A percentile compares a stretch with the other conserved stretches of the same genome.
Evolutionary conservation across 179 eudicot genomes (phyloP).

Genomic region (Silene noctiflora): DNA sequence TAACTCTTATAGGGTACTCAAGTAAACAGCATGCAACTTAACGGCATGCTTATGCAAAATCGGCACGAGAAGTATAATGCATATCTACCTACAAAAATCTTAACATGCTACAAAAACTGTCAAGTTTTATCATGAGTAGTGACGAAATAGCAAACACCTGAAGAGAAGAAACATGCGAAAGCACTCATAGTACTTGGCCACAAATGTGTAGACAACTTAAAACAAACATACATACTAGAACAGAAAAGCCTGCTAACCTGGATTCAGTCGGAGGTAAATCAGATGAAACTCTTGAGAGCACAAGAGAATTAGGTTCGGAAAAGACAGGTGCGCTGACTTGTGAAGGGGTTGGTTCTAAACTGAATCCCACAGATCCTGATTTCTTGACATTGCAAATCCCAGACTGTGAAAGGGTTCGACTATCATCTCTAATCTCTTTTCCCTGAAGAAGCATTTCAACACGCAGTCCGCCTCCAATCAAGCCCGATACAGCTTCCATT

Average conservation of each 20-base stretch:
- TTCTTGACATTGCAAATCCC: conserved; percentile 65
- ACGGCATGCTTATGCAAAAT: no score
- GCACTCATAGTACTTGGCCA: no score
- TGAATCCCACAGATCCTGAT: conserved; percentile 65
- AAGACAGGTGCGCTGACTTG: conserved; percentile 30
- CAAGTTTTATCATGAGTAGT: no score
- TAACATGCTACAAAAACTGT: no score
- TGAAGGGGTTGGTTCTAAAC: conserved; percentile 61
- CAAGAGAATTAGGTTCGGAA: conserved; percentile 36
- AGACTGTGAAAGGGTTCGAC: conserved; percentile 63
- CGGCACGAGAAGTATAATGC: no score
- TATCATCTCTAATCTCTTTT: conserved; percentile 78
- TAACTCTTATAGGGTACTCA: no score
- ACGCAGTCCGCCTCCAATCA: conserved; percentile 69
- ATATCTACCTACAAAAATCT: no score
- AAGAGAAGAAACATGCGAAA: no score
- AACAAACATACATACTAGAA: background rate
- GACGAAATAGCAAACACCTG: no score
- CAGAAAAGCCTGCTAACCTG: conserved; percentile 40
- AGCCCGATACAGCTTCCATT: conserved; percentile 75
- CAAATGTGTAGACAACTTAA: background rate
- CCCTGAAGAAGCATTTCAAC: conserved; percentile 82
- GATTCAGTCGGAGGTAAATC: conserved; percentile 41
- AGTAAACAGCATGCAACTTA: no score
- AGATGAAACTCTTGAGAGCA: conserved; percentile 17